Evolutionary conservation across 305 asterid species (phyloP), one percentile per base, ranked within the genome.

Genomic region (Fraxinus paxiana): DNA sequence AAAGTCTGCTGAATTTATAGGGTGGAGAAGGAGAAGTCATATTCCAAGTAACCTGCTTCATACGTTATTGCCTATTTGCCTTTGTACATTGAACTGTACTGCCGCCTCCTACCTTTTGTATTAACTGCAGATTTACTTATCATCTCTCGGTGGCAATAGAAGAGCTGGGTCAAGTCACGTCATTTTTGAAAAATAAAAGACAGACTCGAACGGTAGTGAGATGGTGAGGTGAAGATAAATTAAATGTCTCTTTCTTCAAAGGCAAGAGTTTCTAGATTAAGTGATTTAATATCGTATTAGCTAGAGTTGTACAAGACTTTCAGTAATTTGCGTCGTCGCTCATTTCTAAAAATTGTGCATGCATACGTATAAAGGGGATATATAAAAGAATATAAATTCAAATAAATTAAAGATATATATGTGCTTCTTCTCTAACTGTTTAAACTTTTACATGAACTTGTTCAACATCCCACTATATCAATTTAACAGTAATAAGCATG

Each of bases 31-130:
- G 38, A 83, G 17, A 34, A 38, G 83, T 83, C 84, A 10, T 56
- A 75, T 24, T 86, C 87, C 24, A 12, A 30, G 79, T 82, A 67
- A 79, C 82, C 59, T 79, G 30, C 30, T 71, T 37, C 79, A 83
- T 28, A 72, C 82, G 85, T 22, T 59, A 80, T 9, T 78, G 83
- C 63, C 22, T n/a, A n/a, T n/a, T n/a, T n/a, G n/a, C n/a, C n/a
- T n/a, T 18, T 80, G 80, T 13, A 59, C 30, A 20, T 7, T 69
- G 41, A 46, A 61, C 65, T 33, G 73, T 30, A 78, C 81, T 51
- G 20, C 33, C 75, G 83, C 82, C 78, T 79, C 87, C 80, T 75
- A 6, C 28, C 46, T 70, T 51, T 75, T 75, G 77, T 6, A 75
- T 78, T 86, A 46, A 86, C 46, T 81, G 84, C 80, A 61, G 41